A percentile compares a stretch with the other conserved stretches of the same genome.
Conservation (phyloP, 1,139 yeast species). For the Taphrina communis region DNA sequence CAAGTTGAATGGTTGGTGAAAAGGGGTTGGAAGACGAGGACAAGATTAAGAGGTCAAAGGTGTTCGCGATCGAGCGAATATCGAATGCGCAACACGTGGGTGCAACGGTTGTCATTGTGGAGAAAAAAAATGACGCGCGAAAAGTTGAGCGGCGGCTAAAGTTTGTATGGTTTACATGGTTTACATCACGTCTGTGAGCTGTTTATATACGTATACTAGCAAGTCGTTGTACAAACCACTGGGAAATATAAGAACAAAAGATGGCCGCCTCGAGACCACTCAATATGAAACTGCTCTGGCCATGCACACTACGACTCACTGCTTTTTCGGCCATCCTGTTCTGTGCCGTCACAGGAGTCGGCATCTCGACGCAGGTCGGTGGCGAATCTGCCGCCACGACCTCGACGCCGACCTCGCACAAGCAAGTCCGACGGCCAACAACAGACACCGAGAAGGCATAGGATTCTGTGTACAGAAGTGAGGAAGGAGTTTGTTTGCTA, state of each 20-base stretch:
- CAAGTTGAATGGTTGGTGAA: too few species aligned
- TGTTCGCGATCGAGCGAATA: neutral
- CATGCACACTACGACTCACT: slow-evolving; percentile 22
- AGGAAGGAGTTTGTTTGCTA: neutral
- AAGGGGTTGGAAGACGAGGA: too few species aligned
- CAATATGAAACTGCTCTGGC: slow-evolving; percentile 26
- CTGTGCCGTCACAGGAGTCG: slow-evolving; percentile 36
- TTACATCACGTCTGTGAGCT: too few species aligned
- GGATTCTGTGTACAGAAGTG: too few species aligned
- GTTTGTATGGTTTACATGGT: neutral
- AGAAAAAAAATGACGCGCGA: neutral
- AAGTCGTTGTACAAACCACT: neutral
- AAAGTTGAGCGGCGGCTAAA: neutral
- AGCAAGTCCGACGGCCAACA: neutral
- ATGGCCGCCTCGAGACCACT: slow-evolving; percentile 6
- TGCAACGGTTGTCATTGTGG: neutral
- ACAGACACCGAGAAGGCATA: too few species aligned
- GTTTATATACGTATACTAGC: too few species aligned
- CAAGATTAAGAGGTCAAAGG: too few species aligned
- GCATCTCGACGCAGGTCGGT: slow-evolving; percentile 18
- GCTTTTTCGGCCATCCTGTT: slow-evolving; percentile 25
- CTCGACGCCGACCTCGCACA: neutral
- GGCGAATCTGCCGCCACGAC: neutral
- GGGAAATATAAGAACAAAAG: neutral
- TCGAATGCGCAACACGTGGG: neutral